These are phyloP conservation scores for Psilocybe cyanescens DNA, from an alignment of 768 basidiomycete species.

Conservation along the genomic window DNA sequence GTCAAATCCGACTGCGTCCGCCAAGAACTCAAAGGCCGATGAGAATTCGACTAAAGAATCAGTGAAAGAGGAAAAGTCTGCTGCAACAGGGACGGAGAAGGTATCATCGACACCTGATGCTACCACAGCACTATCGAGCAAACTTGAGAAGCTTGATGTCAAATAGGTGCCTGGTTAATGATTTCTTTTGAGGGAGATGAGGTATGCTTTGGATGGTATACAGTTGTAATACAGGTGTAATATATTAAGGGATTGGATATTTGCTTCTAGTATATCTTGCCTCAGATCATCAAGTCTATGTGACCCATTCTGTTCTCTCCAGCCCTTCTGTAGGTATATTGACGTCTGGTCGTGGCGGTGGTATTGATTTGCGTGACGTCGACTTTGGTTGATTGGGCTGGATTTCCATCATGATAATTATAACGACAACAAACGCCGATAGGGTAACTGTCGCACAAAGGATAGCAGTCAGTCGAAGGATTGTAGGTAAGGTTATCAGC, in stretches of 20 bases:
- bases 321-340: slow-evolving; percentile 34
- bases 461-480: neutral
- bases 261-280: slow-evolving; percentile 11
- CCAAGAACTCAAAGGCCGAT: slow-evolving; percentile 28
- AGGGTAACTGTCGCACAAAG: slow-evolving; percentile 52
- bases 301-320: slow-evolving; percentile 36
- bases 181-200: slow-evolving; percentile 12
- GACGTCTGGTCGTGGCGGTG: slow-evolving; percentile 29
- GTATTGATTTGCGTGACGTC: slow-evolving; percentile 30
- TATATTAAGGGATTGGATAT: slow-evolving; percentile 37
- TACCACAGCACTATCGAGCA: slow-evolving; percentile 39
- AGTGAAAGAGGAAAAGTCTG: slow-evolving; percentile 20
- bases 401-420: slow-evolving; percentile 73
- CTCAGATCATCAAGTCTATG: slow-evolving; percentile 23
- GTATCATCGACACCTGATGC: neutral
- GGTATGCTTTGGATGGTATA: slow-evolving; percentile 32
- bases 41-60: slow-evolving; percentile 17
- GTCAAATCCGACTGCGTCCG: slow-evolving; percentile 23
- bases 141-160: slow-evolving; percentile 63
- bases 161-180: slow-evolving; percentile 33
- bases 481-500: neutral
- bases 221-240: slow-evolving; percentile 39
- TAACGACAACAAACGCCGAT: slow-evolving; percentile 66
- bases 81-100: slow-evolving; percentile 2
- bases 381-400: slow-evolving; percentile 39